phyloP scores from a whole-genome alignment of 2,329 filamentous ascomycete species.

The Beauveria asiatica region DNA sequence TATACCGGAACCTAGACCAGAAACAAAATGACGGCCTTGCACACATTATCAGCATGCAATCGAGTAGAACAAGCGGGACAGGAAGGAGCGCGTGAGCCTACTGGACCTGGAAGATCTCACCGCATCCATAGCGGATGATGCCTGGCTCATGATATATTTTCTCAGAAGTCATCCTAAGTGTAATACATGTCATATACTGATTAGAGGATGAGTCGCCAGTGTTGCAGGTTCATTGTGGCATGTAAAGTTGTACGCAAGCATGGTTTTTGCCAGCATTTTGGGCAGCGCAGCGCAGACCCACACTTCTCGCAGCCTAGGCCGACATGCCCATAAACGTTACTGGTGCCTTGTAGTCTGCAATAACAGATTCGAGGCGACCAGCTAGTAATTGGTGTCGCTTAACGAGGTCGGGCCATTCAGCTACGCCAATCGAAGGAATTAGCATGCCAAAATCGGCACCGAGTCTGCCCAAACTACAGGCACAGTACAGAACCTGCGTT shows the following conservation, averaged over 20 bases:
- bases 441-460: slow-evolving; percentile 91
- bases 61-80: not conserved
- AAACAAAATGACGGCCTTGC: slow-evolving; percentile 74
- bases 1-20: slow-evolving; percentile 79
- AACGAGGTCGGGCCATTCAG: slow-evolving; percentile 83
- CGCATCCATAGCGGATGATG: not conserved
- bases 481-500: slow-evolving; percentile 89
- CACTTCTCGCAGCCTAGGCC: slow-evolving; percentile 3
- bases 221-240: not conserved
- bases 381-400: slow-evolving; percentile 80
- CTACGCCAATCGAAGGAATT: slow-evolving; percentile 50
- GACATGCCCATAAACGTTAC: not conserved
- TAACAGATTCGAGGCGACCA: slow-evolving; percentile 64
- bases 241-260: not conserved
- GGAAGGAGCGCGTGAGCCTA: not conserved
- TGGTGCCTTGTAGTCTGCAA: slow-evolving; percentile 39
- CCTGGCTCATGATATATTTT: not conserved
- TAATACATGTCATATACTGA: not conserved
- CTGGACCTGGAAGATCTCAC: slow-evolving; percentile 5
- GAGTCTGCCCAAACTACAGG: slow-evolving; percentile 78
- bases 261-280: not conserved
- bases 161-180: not conserved
- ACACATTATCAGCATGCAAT: not conserved
- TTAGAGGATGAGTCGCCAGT: not conserved
- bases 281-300: not conserved